Percentiles rank a stretch among this genome's conserved stretches.
Evolutionary conservation across 768 basidiomycete species (phyloP).

Genomic region (Hortiboletus flavorubellus): DNA sequence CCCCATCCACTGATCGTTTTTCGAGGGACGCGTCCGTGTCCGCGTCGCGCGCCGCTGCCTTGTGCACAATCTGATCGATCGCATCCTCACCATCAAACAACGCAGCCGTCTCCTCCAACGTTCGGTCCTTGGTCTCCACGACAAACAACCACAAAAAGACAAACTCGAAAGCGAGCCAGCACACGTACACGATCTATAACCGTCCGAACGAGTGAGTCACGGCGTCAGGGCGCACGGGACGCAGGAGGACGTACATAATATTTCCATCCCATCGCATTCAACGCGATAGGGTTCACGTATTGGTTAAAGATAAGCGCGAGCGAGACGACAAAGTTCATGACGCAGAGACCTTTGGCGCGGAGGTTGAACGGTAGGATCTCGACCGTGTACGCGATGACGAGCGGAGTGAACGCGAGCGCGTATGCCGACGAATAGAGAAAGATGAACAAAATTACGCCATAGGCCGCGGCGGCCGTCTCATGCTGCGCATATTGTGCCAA

Average conservation of each 20-base stretch:
- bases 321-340: slow-evolving; percentile 68
- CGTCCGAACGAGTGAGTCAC: not conserved
- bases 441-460: slow-evolving; percentile 51
- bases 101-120: slow-evolving; percentile 70
- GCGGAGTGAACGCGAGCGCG: slow-evolving; percentile 75
- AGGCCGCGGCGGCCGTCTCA: slow-evolving; percentile 44
- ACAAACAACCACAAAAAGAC: slow-evolving; percentile 13
- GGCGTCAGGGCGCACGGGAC: too few relatives aligned
- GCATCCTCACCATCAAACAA: slow-evolving; percentile 62
- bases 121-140: slow-evolving; percentile 35
- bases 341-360: slow-evolving; percentile 75
- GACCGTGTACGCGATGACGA: slow-evolving; percentile 59
- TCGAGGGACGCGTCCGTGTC: slow-evolving; percentile 1
- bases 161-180: slow-evolving; percentile 16
- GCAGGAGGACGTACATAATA: slow-evolving; percentile 30
- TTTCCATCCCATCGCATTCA: slow-evolving; percentile 50
- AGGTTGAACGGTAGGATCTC: slow-evolving; percentile 82
- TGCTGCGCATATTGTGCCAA: slow-evolving; percentile 52
- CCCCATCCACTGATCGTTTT: slow-evolving; percentile 1
- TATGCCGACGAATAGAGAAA: slow-evolving; percentile 51
- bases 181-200: slow-evolving; percentile 19
- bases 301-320: slow-evolving; percentile 74
- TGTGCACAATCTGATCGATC: slow-evolving; percentile 16
- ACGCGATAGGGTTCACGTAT: slow-evolving; percentile 75
- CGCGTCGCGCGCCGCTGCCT: not conserved